Evolutionary conservation across 331 rosid genomes (phyloP).

Genomic region (Spiraea crenata): DNA sequence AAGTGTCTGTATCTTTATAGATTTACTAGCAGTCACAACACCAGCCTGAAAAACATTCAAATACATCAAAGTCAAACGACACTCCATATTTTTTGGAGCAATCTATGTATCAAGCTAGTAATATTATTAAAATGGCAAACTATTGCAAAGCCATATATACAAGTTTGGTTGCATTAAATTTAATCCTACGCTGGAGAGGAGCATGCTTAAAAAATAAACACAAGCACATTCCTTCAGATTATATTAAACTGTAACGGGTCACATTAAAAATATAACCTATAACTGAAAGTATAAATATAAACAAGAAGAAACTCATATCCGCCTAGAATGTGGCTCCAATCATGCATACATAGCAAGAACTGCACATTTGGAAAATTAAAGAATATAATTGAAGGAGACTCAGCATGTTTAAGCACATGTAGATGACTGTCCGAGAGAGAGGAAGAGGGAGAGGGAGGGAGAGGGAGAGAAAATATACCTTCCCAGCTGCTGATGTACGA

Average conservation of each 20-base stretch:
- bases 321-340: no score
- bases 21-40: slow-evolving; percentile 74
- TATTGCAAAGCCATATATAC: background rate
- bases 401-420: no score
- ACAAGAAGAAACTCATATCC: no score
- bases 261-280: background rate
- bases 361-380: no score
- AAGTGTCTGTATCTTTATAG: slow-evolving; percentile 67
- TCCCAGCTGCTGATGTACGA: slow-evolving; percentile 69
- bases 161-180: background rate
- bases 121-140: background rate
- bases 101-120: background rate
- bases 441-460: background rate
- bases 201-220: background rate
- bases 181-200: background rate
- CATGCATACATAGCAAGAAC: no score
- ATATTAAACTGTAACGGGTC: background rate
- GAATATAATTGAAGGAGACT: no score
- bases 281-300: background rate
- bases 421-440: no score
- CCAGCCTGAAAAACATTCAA: slow-evolving; percentile 54
- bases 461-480: slow-evolving; percentile 41
- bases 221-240: background rate
- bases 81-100: background rate
- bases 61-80: slow-evolving; percentile 5